phyloP scores from a whole-genome alignment of 306 rosid species.

The Begonia peltatifolia region DNA sequence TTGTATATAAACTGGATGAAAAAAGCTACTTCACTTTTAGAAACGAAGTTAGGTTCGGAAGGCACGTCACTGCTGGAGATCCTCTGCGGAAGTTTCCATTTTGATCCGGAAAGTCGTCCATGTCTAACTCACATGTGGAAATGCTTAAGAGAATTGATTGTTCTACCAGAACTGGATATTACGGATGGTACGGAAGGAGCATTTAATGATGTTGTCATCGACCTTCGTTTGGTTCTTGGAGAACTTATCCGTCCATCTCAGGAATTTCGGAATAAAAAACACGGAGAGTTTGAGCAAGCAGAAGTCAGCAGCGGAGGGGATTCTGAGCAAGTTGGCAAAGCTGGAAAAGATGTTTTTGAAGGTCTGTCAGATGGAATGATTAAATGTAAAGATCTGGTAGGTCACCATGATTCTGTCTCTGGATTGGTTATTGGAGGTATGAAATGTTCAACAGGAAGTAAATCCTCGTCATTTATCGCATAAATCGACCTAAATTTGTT shows the following conservation, averaged over 20 bases:
- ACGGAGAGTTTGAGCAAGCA: no score
- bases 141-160: constrained; percentile 41
- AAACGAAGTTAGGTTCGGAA: constrained; percentile 34
- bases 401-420: constrained; percentile 74
- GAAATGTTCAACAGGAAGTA: constrained; percentile 2
- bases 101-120: constrained; percentile 51
- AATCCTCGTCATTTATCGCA: no score
- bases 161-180: constrained; percentile 36
- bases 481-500: no score
- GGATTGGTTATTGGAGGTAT: constrained; percentile 81
- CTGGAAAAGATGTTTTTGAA: constrained; percentile 24
- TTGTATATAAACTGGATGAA: constrained; percentile 38
- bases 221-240: constrained; percentile 42
- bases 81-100: constrained; percentile 44
- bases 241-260: constrained; percentile 32
- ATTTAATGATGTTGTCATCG: constrained; percentile 7
- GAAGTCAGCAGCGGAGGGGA: constrained; percentile 13
- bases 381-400: constrained; percentile 46
- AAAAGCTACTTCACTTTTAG: constrained; percentile 40
- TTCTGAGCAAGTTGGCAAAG: constrained; percentile 21
- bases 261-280: constrained; percentile 10
- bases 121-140: constrained; percentile 40
- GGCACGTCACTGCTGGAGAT: constrained; percentile 28
- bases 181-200: constrained; percentile 25
- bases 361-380: constrained; percentile 38